These are phyloP conservation scores for Trichophyton rubrum DNA, from an alignment of 2,329 filamentous ascomycete genomes.

Conservation along the genomic window DNA sequence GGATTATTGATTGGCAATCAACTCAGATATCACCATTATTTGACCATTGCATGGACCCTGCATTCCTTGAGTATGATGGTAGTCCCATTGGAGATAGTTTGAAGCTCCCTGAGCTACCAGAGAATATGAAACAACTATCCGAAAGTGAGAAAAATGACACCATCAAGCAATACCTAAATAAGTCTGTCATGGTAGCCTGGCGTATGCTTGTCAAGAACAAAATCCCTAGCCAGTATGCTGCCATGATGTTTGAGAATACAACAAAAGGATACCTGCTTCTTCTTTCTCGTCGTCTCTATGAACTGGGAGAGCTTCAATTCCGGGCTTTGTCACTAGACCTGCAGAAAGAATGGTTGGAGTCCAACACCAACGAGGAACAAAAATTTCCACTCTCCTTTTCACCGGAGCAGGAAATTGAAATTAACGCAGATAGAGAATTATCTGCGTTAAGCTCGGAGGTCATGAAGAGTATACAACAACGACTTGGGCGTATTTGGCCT, in stretches of 20 bases:
- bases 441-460: constrained; percentile 6
- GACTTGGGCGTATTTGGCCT: constrained; percentile 9
- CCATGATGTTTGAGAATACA: constrained; percentile 8
- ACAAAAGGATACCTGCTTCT: constrained; percentile 4
- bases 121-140: constrained; percentile 3
- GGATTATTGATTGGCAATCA: constrained; percentile 21
- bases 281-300: constrained; percentile 7
- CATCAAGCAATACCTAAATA: not conserved
- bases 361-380: not conserved
- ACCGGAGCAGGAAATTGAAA: constrained; percentile 3
- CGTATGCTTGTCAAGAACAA: constrained; percentile 8
- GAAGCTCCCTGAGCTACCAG: constrained; percentile 12
- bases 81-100: no score
- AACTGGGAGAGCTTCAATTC: constrained; percentile 8
- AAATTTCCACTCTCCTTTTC: constrained; percentile 8
- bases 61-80: constrained; percentile 17
- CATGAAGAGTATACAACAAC: constrained; percentile 6
- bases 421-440: constrained; percentile 4
- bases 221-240: constrained; percentile 7
- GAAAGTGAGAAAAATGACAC: constrained; percentile 2
- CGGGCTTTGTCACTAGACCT: constrained; percentile 6
- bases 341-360: constrained; percentile 2
- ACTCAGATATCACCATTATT: constrained; percentile 14
- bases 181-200: constrained; percentile 11
- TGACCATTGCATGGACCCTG: constrained; percentile 14